Percentiles rank a stretch among this genome's conserved stretches.
Conservation (phyloP, 192 early-diverging fungal genomes). For the Ambispora gerdemannii region DNA sequence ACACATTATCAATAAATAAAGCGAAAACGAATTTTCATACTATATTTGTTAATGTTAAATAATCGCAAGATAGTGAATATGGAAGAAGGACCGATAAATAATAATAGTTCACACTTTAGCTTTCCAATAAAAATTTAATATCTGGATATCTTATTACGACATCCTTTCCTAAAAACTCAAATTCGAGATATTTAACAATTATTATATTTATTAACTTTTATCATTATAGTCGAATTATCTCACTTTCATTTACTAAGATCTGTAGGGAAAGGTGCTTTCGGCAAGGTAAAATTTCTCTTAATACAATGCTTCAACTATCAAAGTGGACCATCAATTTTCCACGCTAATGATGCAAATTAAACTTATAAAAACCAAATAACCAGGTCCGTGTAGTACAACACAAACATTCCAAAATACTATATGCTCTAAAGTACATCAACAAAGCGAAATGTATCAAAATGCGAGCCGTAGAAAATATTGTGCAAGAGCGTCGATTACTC, state of each 20-base stretch:
- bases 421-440: constrained; percentile 97
- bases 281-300: constrained; percentile 67
- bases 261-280: constrained; percentile 95
- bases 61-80: no score
- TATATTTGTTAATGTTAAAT: no score
- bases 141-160: no score
- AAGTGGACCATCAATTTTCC: neutral
- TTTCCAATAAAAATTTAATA: no score
- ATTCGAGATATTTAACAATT: neutral
- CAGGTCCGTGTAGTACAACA: constrained; percentile 91
- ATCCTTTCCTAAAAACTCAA: no score
- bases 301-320: neutral
- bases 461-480: constrained; percentile 83
- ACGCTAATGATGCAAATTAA: constrained; percentile 12
- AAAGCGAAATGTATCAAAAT: constrained; percentile 88
- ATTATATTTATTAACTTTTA: neutral
- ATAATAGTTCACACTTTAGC: no score
- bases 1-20: no score
- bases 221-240: constrained; percentile 63
- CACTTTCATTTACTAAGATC: constrained; percentile 89
- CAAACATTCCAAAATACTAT: constrained; percentile 69
- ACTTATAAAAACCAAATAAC: neutral
- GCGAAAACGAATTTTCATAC: no score
- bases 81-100: no score
- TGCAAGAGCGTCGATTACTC: constrained; percentile 83